Base-by-base conservation (phyloP, 2,329 filamentous ascomycete species). In the Coniochaeta sp. region DNA sequence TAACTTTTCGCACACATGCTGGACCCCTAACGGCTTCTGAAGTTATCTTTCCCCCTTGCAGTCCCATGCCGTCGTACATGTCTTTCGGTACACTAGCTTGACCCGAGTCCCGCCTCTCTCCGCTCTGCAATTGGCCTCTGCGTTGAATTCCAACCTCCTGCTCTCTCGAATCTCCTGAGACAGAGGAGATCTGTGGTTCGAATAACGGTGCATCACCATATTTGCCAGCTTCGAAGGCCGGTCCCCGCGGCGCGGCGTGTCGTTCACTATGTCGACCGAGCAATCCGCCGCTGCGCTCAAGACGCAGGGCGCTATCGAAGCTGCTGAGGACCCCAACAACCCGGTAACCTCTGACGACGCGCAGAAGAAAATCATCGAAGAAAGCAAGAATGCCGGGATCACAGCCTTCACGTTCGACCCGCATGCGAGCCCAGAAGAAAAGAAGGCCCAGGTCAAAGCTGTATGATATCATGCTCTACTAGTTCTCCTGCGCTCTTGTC, bases 351-450 rank as follows among this genome's bases (percentile, higher is more conserved):
- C 90, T 55, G 83, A 89, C 44, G 86, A 88, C 64, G 90, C 90
- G 34, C 83, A 96, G 75, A 81, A 84, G 66, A 84, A 84, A 67
- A 82, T 97, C 56, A 81, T 96, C 28, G 80, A 90, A 59, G 87
- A 96, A 73, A 91, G 90, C 66, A 85, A 82, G 69, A 88, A 89
- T 68, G 90, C 89, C 14, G 95, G 95, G 47, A 85, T 89, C 26
- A 78, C 88, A 32, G 93, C 91, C 64, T 95, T 90, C 72, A 84
- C 87, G 63, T 99, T 98, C 76, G 84, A 99, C 71, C 91, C 95
- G 0, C 77, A 96, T 78, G 93, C 92, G 47, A 88, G 82, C 50
- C 82, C 89, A 0, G 90, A 92, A 72, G 82, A 96, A 74, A 99
- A 99, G 79, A 88, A 84, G 62, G 88, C 88, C 34, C 90, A 93